phyloP scores from a whole-genome alignment of 768 basidiomycete genomes.

The Hygrophoropsis aurantiaca region DNA sequence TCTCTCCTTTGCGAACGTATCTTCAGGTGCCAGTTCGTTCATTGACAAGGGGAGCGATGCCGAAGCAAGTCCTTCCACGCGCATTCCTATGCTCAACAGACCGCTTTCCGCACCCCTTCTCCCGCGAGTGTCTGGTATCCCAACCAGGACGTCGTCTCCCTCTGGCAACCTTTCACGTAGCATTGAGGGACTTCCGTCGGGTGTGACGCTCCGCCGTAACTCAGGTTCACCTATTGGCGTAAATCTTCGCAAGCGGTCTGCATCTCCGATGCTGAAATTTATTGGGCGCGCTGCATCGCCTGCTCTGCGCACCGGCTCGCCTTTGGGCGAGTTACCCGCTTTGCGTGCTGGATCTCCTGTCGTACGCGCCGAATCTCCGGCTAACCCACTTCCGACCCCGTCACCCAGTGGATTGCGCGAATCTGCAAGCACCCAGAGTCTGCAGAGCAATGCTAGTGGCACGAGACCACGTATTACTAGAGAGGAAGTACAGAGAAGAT shows the following conservation, averaged over 20 bases:
- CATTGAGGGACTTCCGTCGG: background rate
- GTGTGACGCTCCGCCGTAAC: conserved; percentile 6
- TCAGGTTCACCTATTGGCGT: conserved; percentile 19
- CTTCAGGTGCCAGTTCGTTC: conserved; percentile 17
- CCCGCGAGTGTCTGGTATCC: conserved; percentile 1
- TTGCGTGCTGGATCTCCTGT: conserved; percentile 24
- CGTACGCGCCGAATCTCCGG: background rate
- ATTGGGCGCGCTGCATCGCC: conserved; percentile 14
- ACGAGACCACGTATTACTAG: conserved; percentile 44
- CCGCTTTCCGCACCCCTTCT: conserved; percentile 1
- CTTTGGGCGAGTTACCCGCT: conserved; percentile 15
- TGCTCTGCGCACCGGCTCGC: conserved; percentile 8
- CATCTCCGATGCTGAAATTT: conserved; percentile 20
- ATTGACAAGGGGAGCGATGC: conserved; percentile 7
- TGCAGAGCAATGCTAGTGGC: background rate
- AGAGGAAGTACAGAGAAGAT: conserved; percentile 51
- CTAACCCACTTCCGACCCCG: conserved; percentile 14
- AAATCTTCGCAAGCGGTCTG: conserved; percentile 18
- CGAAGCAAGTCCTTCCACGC: conserved; percentile 3
- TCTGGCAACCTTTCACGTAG: conserved; percentile 3
- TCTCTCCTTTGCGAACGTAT: conserved; percentile 13
- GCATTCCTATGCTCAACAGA: conserved; percentile 6
- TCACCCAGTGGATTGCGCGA: conserved; percentile 15
- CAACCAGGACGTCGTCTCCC: background rate
- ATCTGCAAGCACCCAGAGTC: background rate